Base-by-base conservation (phyloP, 1,139 yeast genomes). In the Wickerhamiella pararugosa region DNA sequence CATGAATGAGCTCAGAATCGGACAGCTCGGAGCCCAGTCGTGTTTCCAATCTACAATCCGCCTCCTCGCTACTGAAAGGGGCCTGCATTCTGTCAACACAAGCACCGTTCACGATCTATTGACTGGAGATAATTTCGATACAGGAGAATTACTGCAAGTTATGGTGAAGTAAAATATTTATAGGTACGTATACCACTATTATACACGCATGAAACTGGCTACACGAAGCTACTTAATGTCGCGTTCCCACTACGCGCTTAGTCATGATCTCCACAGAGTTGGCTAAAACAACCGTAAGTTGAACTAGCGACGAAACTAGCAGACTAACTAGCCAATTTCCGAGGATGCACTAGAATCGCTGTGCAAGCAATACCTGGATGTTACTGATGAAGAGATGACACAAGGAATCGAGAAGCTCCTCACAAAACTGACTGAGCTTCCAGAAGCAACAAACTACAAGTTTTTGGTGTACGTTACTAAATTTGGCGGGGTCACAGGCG, bases 101-200 rank as follows among this genome's bases (percentile, higher is more conserved):
- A 67, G 79, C 11, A 71, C 72, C 45, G 64, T 82, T 6, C 69
- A 76, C 42, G 93, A 82, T 53, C 63, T 75, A 7, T 57, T 57
- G 33, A 69, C 76, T 27, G 86, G 90, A 3, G 90, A 80, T 48
- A 73, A 76, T 1, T 67, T 77, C 49, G 87, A 77, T 49, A 78
- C 82, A 54, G 87, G 86, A 1, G 71, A 73, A 47, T 61, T 80
- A 42, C 66, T 81, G 21, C 87, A 80, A 52, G 80, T 82, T 1
- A 71, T 78, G 47, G 86, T 80, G 10, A 64, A 64, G 33, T 54
- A 53, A 37, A 47, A 28, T 7, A 29, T 15, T 32, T 40, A 7
- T 15, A 15, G 21, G 21, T 15, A 15, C 21, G 21, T 15, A 15
- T 15, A 15, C 21, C 21, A 15, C 21, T 15, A 15, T 15, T 15